phyloP scores from a whole-genome alignment of 73 alveolate genomes.

The Uronychia binucleata region DNA sequence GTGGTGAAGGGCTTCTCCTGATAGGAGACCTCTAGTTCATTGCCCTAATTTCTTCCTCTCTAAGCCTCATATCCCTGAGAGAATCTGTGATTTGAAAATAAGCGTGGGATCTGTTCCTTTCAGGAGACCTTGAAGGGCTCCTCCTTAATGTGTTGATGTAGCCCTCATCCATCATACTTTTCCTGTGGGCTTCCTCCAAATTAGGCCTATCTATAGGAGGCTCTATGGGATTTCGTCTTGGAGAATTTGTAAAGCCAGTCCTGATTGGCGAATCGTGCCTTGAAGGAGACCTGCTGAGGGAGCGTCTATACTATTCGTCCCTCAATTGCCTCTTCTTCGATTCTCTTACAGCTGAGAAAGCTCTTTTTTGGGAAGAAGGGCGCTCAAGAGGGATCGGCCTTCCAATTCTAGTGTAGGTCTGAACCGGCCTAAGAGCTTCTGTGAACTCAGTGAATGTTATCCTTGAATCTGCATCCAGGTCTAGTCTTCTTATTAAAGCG shows the following conservation, averaged over 20 bases:
- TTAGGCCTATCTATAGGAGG: not conserved
- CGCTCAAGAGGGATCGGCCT: not conserved
- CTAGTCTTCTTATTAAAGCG: slow-evolving; percentile 57
- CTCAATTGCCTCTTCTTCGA: too few relatives aligned
- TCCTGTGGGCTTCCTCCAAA: not conserved
- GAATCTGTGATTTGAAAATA: too few relatives aligned
- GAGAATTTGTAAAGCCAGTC: too few relatives aligned
- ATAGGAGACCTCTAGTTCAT: not conserved
- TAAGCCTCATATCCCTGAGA: not conserved
- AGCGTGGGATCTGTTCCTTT: not conserved
- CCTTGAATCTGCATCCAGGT: slow-evolving; percentile 57
- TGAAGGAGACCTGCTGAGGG: too few relatives aligned
- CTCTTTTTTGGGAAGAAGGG: too few relatives aligned
- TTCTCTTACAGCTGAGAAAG: too few relatives aligned
- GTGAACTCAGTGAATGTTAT: slow-evolving; percentile 50
- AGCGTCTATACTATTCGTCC: too few relatives aligned
- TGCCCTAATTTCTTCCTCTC: not conserved
- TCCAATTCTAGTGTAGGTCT: not conserved
- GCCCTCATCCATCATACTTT: not conserved
- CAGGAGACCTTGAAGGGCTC: not conserved
- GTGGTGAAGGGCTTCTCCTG: not conserved
- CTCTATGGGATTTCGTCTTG: too few relatives aligned
- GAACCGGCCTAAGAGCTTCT: slow-evolving; percentile 51
- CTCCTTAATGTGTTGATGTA: not conserved
- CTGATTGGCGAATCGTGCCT: too few relatives aligned